Evolutionary conservation across 2,329 filamentous ascomycete genomes (phyloP).

Genomic region (Exophiala calicioides): DNA sequence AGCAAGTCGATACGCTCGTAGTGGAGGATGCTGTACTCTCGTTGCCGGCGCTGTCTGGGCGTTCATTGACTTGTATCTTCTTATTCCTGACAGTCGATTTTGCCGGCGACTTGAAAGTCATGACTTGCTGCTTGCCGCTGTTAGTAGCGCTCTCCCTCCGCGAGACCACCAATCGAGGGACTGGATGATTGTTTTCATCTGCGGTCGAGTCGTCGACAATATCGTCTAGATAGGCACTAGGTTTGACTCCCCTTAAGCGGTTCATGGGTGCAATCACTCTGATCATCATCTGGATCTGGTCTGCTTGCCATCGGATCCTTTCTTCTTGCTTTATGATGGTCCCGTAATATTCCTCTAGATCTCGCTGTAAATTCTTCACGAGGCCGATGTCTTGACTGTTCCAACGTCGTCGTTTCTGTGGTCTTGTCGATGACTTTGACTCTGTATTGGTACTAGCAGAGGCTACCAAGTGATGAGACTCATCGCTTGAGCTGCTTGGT

Average conservation of each 20-base stretch:
- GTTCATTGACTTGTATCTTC: neutral
- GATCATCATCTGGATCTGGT: constrained; percentile 25
- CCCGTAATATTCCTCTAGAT: constrained; percentile 20
- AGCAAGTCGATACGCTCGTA: neutral
- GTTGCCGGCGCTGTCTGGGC: constrained; percentile 11
- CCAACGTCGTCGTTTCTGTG: constrained; percentile 23
- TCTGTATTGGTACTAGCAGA: neutral
- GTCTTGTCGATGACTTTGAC: neutral
- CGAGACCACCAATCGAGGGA: neutral
- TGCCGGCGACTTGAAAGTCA: neutral
- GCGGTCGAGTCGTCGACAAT: constrained; percentile 4
- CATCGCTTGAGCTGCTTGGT: constrained; percentile 19
- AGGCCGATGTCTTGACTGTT: constrained; percentile 24
- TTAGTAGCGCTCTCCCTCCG: neutral
- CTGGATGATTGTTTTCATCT: constrained; percentile 1
- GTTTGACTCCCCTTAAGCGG: constrained; percentile 8
- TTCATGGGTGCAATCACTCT: constrained; percentile 23
- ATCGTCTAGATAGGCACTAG: constrained; percentile 4
- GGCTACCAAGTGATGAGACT: neutral
- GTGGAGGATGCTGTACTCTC: constrained; percentile 2
- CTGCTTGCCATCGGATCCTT: constrained; percentile 18
- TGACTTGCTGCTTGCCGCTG: neutral
- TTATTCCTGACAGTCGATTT: constrained; percentile 1
- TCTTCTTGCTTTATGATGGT: constrained; percentile 24
- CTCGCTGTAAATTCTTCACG: constrained; percentile 17